Base-by-base conservation (phyloP, 306 rosid species). In the Gleditsia sinensis region DNA sequence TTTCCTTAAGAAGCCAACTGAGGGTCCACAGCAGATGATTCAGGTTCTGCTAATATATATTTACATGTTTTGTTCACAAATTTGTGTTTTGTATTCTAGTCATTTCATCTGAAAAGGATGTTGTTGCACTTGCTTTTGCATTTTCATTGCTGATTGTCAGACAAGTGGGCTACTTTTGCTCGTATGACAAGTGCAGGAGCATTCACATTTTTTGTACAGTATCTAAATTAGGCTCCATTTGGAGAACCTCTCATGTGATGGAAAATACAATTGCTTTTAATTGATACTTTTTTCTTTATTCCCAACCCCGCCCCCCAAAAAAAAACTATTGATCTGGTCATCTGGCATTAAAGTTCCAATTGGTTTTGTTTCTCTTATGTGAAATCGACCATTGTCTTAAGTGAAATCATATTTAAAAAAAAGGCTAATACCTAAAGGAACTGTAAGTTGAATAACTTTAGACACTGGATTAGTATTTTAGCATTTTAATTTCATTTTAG, bases 11-110 rank as follows among this genome's bases (percentile, higher is more conserved):
- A 95, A 95, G 87, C 99, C 99, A 60, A 95, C 99, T 40, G 97
- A 95, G 85, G 97, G 96, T 40, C 99, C 99, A 10, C 99, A 95
- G 84, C 99, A 95, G 74, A 95, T 95, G 99, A 95, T 95, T 78
- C 99, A 95, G 99, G 99, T 95, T 65, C 65, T 45, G 51, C 78
- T 56, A 23, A 67, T 78, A 67, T 14, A 12, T 53, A 30, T 16
- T 61, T 45, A 16, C 63, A 43, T 76, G 60, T 61, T 66, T 82
- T 78, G 46, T 70, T 70, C 75, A 53, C 37, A 25, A 33, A 13
- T 67, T 25, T 9, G 39, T 58, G 21, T 48, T 25, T 64, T 57
- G 27, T 50, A 40, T 77, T 73, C 16, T 9, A 37, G 32, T 33
- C 21, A 14, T 34, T 33, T 77, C 43, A 28, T 67, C 36, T 33